Base-by-base conservation (phyloP, 2,329 filamentous ascomycete genomes). In the Didymosphaeria variabile region DNA sequence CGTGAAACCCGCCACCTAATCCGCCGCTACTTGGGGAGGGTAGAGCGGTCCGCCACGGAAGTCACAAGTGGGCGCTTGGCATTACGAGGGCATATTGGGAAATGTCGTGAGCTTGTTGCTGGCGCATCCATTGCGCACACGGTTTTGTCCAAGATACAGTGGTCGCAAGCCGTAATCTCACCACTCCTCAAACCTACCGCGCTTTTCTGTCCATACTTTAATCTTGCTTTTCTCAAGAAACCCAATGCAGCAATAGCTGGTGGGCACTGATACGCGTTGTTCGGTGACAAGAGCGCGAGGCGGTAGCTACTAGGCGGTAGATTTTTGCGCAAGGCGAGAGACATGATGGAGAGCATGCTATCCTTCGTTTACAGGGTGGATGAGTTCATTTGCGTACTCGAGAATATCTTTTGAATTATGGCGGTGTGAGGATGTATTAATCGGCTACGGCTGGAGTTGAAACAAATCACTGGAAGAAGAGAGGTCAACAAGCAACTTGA, bases 31-130 rank as follows among this genome's bases (percentile, higher is more conserved):
- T 31, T 23, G 26, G 15, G 49, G 15, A 52, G n/a, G n/a, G 31
- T 21, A 36, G 31, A 52, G 19, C 49, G 49, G 49, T 52, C 49
- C 49, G 49, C 49, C 49, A 52, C 49, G 32, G 49, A 52, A 21
- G 49, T 23, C 49, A 23, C 31, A 7, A 21, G 32, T 21, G 32
- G 38, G 13, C 21, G 10, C 49, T 36, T 52, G 32, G 31, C 31
- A 52, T 36, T 26, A 17, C 45, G 26, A 29, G 12, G 45, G 38
- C 34, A 38, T 23, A n/a, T 36, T 8, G 21, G 32, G 31, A 38
- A 31, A 13, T 15, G 17, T 23, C 38, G 4, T 21, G 45, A 29
- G 23, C 26, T 47, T 29, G 45, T 47, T 29, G 3, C 26, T 29
- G 12, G 15, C 45, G 23, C 23, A 7, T 21, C 12, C 12, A 2